phyloP scores from a whole-genome alignment of 2,329 filamentous ascomycete genomes.

The Alternaria novae-zelandiae region DNA sequence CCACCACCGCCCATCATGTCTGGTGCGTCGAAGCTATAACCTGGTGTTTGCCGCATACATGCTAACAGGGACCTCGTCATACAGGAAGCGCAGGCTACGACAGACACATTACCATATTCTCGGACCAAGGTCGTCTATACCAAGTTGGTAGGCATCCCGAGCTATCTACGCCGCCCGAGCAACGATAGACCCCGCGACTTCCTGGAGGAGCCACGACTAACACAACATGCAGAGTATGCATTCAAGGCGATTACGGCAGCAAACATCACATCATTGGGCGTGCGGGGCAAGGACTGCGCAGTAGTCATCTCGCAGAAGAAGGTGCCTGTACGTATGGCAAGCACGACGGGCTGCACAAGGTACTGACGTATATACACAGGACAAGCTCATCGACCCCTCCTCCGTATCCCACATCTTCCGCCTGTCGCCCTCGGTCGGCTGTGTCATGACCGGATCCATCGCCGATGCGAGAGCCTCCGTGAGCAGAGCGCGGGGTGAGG shows the following conservation, averaged over 20 bases:
- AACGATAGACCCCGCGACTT: neutral
- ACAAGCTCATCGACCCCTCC: slow-evolving; percentile 97
- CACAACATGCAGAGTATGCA: slow-evolving; percentile 80
- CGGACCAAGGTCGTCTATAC: slow-evolving; percentile 95
- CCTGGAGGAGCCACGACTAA: slow-evolving; percentile 5
- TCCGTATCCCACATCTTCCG: slow-evolving; percentile 98
- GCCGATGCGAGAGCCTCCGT: slow-evolving; percentile 94
- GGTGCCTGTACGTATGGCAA: slow-evolving; percentile 77
- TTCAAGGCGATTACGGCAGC: slow-evolving; percentile 99
- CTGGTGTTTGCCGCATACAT: slow-evolving; percentile 22
- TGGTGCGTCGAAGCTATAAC: slow-evolving; percentile 41
- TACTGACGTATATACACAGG: slow-evolving; percentile 60
- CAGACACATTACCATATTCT: slow-evolving; percentile 99
- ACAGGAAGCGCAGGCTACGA: slow-evolving; percentile 74
- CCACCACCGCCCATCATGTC: slow-evolving; percentile 47
- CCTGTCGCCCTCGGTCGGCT: slow-evolving; percentile 93
- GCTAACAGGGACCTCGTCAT: slow-evolving; percentile 38
- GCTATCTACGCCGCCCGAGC: neutral
- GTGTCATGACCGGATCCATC: slow-evolving; percentile 98
- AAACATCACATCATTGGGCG: slow-evolving; percentile 97
- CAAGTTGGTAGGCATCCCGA: slow-evolving; percentile 83
- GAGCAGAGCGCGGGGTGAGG: slow-evolving; percentile 90
- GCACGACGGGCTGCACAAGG: slow-evolving; percentile 3
- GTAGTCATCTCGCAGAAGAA: slow-evolving; percentile 99
- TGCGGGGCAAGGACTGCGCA: slow-evolving; percentile 95